Evolutionary conservation across 345 rosid genomes (phyloP), one percentile per base, ranked within the genome.

Genomic region (Reutealis trisperma): DNA sequence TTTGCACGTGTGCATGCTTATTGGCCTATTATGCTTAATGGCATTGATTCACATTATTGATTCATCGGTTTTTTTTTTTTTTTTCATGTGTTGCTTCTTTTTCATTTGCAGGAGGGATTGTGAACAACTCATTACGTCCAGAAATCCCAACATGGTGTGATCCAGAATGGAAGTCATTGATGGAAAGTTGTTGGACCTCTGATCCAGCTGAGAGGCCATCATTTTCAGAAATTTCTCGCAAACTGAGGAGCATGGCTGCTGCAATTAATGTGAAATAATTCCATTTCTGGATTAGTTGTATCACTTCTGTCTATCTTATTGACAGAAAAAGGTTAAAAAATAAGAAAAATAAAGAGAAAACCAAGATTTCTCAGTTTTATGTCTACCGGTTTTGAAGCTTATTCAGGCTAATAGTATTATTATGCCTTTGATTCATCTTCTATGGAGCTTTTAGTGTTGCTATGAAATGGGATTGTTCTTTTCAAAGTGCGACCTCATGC

Each of bases 161-260:
- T 86, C 99, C 99, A 47, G 97, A 93, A 71, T 96, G 99, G 99
- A 96, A 90, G 78, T 83, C 88, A 67, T 81, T 96, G 84, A 93
- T 96, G 99, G 95, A 88, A 85, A 88, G 90, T 76, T 87, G 97
- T 75, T 96, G 99, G 99, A 86, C 93, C 37, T 85, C 91, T 34
- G 99, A 93, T 80, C 98, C 97, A 22, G 78, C 89, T 32, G 98
- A 83, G 79, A 93, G 98, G 82, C 98, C 97, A n/a, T 90, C 98
- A 0, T 96, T 96, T 88, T 82, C 98, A 49, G 95, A 92, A 55
- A 89, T 96, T 62, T 93, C 99, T 68, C 89, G 85, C 85, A 93
- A 87, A 89, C 90, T 96, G 81, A 92, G 99, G 83, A 92, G 51
- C 79, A 92, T 96, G 98, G 99, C 98, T 77, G 97, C 98, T 77